Evolutionary conservation across 176 grass and related monocot genomes (phyloP), one percentile per base, ranked within the genome.

Genomic region (Rhipidocladum racemiflorum): DNA sequence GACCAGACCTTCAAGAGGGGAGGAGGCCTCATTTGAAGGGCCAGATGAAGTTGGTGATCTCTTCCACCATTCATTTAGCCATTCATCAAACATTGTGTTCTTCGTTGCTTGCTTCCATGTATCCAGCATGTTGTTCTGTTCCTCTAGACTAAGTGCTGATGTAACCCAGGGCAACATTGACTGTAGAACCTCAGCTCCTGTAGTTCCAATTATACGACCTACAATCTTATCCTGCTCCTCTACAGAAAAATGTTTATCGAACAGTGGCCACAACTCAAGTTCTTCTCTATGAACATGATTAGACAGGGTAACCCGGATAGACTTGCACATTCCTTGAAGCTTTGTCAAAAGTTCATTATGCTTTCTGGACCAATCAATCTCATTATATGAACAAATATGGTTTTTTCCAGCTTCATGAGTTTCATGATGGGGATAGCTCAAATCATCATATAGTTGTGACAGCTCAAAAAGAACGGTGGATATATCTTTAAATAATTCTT

Each of bases 121-220:
- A 72, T 97, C 91, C 68, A 97, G 43, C 86, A 97, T 90, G 54
- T 65, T 90, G 64, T 90, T 87, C 69, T 92, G 91, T 80, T 97
- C 94, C 57, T 97, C 89, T 74, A 84, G 78, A 77, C 44, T 97
- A 89, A 97, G 89, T 45, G 85, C 94, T 15, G 89, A 85, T 62
- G 94, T 97, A 75, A 97, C 87, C 94, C 94, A 97, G 39, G 94
- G 94, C 82, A 97, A 77, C 94, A 97, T 94, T 79, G 94, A 94
- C 81, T 97, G 94, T 46, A 97, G 83, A 82, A 97, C 89, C 85
- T 97, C 94, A 49, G 94, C 94, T 75, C 94, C 91, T 32, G 94
- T 97, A 49, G 89, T 94, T 85, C 94, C 94, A 60, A 97, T 97
- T 84, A 97, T 97, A 82, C 69, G 91, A 4, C 94, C 89, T 3